phyloP scores from a whole-genome alignment of 176 grass and related monocot genomes.

The Thalia dealbata region DNA sequence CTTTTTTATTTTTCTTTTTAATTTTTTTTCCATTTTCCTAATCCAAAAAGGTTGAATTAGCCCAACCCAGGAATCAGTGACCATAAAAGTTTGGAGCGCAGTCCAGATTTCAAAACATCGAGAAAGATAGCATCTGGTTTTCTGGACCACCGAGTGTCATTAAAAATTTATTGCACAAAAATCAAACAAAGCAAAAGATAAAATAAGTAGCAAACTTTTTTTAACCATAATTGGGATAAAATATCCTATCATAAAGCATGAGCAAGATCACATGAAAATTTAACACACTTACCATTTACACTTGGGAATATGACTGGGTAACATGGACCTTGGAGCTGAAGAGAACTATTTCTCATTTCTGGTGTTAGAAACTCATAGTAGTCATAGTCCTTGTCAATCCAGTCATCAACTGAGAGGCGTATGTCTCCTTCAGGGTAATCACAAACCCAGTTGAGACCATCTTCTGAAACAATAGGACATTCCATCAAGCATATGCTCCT shows the following conservation, averaged over 20 bases:
- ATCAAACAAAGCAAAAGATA: not conserved
- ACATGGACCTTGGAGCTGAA: constrained; percentile 92
- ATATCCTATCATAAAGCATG: too few relatives aligned
- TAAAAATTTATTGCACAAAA: not conserved
- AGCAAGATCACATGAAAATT: not conserved
- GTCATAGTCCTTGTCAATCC: constrained; percentile 95
- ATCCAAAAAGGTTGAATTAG: too few relatives aligned
- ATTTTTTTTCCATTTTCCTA: too few relatives aligned
- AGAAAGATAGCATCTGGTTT: too few relatives aligned
- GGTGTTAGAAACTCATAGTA: constrained; percentile 88
- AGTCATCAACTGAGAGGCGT: constrained; percentile 66
- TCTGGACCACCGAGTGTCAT: too few relatives aligned
- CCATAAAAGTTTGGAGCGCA: too few relatives aligned
- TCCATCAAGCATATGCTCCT: constrained; percentile 95
- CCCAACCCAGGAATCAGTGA: too few relatives aligned
- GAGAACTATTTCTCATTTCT: constrained; percentile 86
- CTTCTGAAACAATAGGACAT: constrained; percentile 56
- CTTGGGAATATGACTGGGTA: constrained; percentile 97
- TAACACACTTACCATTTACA: constrained; percentile 50
- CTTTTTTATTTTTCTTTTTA: too few relatives aligned
- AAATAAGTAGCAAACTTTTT: not conserved
- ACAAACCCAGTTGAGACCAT: constrained; percentile 76
- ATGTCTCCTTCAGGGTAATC: constrained; percentile 95
- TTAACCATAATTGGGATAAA: not conserved
- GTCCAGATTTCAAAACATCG: too few relatives aligned